Conservation (phyloP, 1,139 yeast species). For the Pichia terricola region DNA sequence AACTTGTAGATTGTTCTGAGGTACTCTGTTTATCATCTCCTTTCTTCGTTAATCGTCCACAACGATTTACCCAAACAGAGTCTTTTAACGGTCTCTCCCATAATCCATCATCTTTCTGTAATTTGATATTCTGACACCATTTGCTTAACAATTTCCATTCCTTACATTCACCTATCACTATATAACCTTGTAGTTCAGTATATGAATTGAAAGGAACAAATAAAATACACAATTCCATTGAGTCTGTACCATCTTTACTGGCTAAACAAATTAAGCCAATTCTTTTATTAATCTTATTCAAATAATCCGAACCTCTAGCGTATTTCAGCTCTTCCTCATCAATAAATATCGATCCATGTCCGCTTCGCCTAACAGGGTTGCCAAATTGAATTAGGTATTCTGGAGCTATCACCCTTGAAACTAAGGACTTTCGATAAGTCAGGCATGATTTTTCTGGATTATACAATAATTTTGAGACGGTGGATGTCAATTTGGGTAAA, state of each 20-base stretch:
- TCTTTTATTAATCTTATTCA: constrained; percentile 1
- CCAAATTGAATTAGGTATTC: constrained; percentile 12
- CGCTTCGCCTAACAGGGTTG: constrained; percentile 2
- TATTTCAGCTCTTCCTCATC: no score
- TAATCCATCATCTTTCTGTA: background rate
- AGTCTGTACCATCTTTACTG: background rate
- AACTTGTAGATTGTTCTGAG: background rate
- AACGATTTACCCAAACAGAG: constrained; percentile 10
- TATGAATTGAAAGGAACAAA: constrained; percentile 11
- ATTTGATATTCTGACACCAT: constrained; percentile 4
- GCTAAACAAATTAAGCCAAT: constrained; percentile 8
- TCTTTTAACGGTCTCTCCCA: constrained; percentile 5
- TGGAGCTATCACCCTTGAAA: constrained; percentile 10
- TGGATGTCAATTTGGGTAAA: constrained; percentile 5
- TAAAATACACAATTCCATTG: constrained; percentile 7
- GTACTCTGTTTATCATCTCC: background rate
- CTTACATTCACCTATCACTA: constrained; percentile 10
- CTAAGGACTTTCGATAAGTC: constrained; percentile 5
- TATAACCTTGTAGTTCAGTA: constrained; percentile 6
- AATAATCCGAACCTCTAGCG: background rate
- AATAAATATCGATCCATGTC: background rate
- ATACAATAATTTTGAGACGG: constrained; percentile 1
- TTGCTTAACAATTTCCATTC: constrained; percentile 7
- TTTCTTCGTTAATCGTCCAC: constrained; percentile 6
- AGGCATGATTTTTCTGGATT: background rate